Evolutionary conservation across 1,284 basidiomycete species (phyloP), one percentile per base, ranked within the genome.

Genomic region (Hymenochaete sp.): DNA sequence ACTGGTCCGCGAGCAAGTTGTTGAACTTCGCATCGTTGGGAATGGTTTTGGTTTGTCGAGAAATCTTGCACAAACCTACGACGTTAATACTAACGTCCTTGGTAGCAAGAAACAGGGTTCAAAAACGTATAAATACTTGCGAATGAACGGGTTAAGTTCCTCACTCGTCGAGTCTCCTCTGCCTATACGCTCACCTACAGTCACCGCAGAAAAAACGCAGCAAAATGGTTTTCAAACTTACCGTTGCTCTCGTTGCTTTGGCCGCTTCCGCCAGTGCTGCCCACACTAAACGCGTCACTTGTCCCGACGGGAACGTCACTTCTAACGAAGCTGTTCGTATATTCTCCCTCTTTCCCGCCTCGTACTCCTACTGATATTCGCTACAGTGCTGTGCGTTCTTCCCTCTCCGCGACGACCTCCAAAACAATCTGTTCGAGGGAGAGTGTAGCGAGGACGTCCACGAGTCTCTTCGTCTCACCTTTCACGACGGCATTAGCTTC

Each of bases 301-400:
- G 66, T 53, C 48, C 64, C 1, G 62, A 64, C 50, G 67, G 67
- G 11, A 54, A 62, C 40, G 57, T 56, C 8, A 61, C 59, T 13
- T 56, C 58, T 4, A 64, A 69, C 46, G 62, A 54, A 9, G 65
- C 65, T 9, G 49, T 51, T 9, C 18, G 45, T 47, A 5, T 2
- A 7, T n/a, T 25, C 32, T 16, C 25, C 32, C 32, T 27, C n/a
- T 22, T 16, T 13, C 21, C 16, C 14, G 16, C 13, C 19, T 5
- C 13, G 7, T 11, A 24, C 38, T 32, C 16, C 14, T 19, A 26
- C 5, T 26, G 22, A n/a, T 28, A 27, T 38, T 18, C 5, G 8
- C 8, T 35, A 5, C 42, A 53, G 40, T 56, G 56, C 38, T 56
- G 55, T 41, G 49, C 41, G 16, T 50, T 55, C 33, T 54, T 57